Evolutionary conservation across 1,139 yeast genomes (phyloP), one percentile per base, ranked within the genome.

Genomic region (Taiozyma sp.): DNA sequence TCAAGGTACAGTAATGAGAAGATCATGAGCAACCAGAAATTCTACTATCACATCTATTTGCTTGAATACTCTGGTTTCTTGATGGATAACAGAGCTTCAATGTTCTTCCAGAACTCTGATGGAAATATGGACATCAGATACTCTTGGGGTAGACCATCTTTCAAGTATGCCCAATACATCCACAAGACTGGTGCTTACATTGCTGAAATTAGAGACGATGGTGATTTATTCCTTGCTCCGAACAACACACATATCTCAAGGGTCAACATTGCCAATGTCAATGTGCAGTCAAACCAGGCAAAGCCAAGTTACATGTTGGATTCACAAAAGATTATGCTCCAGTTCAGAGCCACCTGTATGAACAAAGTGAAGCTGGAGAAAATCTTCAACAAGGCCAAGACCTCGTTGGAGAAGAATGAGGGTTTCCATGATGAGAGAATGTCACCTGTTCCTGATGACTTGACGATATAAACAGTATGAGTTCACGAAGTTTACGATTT

Each of bases 81-180:
- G 53, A 73, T 90, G 54, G 99, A 95, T 63, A 87, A 87, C 62
- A 73, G 96, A 54, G 89, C 95, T 0, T 96, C 3, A 69, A 53
- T 71, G 50, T 84, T 76, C 58, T 79, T 86, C 64, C 74, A 72
- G 66, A 72, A 71, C 48, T 56, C 75, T 42, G 72, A 77, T 45
- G 78, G 80, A 50, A 82, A 81, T 12, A 73, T 81, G 55, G 83
- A 82, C 57, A 80, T 89, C 30, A 68, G 76, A 16, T 92, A 91
- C 66, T 88, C 96, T 40, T 93, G 98, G 98, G 98, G 98, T 3
- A 80, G 78, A 53, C 96, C 96, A 1, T 74, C 75, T 27, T 92
- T 88, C 70, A 82, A 84, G 58, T 87, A 81, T 65, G 90, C 92
- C 1, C 99, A 95, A 67, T 95, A 87, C 63, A 84, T 95, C 51